Base-by-base conservation (phyloP, 2,329 filamentous ascomycete species). In the Cyphellophora europaea region DNA sequence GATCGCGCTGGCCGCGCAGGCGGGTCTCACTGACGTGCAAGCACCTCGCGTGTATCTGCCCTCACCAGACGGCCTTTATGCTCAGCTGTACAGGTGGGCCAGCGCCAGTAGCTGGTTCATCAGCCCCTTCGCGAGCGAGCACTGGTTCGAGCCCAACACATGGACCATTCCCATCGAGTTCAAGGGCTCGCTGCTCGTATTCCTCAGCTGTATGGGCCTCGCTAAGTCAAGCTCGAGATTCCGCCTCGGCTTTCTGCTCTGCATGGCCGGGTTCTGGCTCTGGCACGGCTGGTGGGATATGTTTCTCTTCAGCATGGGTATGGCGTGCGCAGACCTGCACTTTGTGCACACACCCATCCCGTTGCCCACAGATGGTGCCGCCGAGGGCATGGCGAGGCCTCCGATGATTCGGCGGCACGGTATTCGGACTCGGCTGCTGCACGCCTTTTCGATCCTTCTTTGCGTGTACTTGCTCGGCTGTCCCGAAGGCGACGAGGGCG, bases 291-390 rank as follows among this genome's bases (percentile, higher is more conserved):
- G 21, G 30, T 62, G 59, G 59, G 21, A 25, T n/a, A 25, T 25
- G 21, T 25, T 25, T n/a, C 49, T 62, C 3, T 62, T 63, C 38
- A 39, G 61, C 2, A 44, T 49, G 4, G 59, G 59, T 27, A 61
- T 60, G 53, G 30, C 61, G 12, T 55, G 62, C 50, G 59, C 58
- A 27, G 59, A 63, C 3, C 58, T 62, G 33, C 47, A 59, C 11
- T 57, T 25, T n/a, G 8, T 25, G 21, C 15, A 12, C 17, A 23
- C 12, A n/a, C 11, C n/a, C n/a, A 28, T 8, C n/a, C 11, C 16
- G n/a, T 13, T 11, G 15, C 28, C 8, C 21, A 35, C 23, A 15
- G 4, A 11, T 11, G 11, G 2, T 17, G 11, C 11, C 13, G 13
- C 15, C 6, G 17, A 13, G 25, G 18, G 13, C n/a, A 17, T n/a